Conservation (phyloP, 306 rosid genomes). For the Comarum palustre region DNA sequence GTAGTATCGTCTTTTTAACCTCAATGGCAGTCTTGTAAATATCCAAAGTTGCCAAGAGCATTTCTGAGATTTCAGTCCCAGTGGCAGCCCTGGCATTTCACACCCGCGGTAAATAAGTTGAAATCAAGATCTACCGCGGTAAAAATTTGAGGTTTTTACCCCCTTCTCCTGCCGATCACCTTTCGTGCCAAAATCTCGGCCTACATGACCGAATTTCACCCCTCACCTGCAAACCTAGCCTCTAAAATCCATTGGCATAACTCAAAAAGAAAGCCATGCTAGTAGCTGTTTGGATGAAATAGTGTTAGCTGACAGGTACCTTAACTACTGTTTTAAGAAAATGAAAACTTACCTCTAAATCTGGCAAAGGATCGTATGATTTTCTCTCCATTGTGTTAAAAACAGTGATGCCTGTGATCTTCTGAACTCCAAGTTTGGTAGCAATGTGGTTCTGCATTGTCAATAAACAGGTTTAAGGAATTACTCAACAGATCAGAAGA, state of each 20-base stretch:
- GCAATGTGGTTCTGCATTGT: slow-evolving; percentile 79
- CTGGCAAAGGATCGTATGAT: slow-evolving; percentile 73
- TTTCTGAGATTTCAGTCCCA: no score
- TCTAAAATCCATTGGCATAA: not conserved
- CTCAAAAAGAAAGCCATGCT: not conserved
- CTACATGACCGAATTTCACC: no score
- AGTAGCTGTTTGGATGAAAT: not conserved
- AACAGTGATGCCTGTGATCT: slow-evolving; percentile 75
- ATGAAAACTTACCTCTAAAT: slow-evolving; percentile 69
- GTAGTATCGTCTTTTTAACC: no score
- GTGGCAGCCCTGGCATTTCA: no score
- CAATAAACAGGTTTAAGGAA: slow-evolving; percentile 17
- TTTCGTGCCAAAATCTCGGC: no score
- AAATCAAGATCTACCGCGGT: no score
- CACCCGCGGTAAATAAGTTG: no score
- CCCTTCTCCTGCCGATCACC: no score
- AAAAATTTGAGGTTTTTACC: no score
- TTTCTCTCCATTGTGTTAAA: slow-evolving; percentile 66
- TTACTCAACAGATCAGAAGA: not conserved
- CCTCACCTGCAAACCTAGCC: no score
- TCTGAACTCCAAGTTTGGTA: slow-evolving; percentile 89
- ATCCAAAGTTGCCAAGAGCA: no score
- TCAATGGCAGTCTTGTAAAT: no score
- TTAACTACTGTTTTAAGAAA: not conserved
- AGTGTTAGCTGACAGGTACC: not conserved